Base-by-base conservation (phyloP, 495 filamentous ascomycete species). In the Daldinia loculata region DNA sequence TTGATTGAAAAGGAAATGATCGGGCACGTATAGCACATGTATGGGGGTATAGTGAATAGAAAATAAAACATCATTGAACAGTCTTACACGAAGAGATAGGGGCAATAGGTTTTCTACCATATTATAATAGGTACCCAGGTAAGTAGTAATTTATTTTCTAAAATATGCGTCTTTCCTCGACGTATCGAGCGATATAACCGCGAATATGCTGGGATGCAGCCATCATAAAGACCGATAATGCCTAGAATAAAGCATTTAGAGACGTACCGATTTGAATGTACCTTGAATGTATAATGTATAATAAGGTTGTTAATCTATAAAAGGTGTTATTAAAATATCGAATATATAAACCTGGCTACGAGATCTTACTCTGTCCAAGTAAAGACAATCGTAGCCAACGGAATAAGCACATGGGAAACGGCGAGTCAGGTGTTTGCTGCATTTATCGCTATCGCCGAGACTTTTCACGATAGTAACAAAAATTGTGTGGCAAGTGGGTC, bases 181-280 rank as follows among this genome's bases (percentile, higher is more conserved):
- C 0, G 9, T 11, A 34, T 34, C 9, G 11, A 34, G 32, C 1
- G 6, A 1, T 12, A 36, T 36, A 12, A 14, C 4, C 83, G 24
- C 73, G 84, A 7, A 84, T 87, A 30, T 87, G 85, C 77, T 87
- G 84, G 85, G 82, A 84, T 69, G 83, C 84, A 4, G 84, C 87
- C 72, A 87, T 36, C 34, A 3, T 36, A 3, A 1, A 36, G 11
- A 36, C 11, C 12, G 12, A 14, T 14, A 36, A 36, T 36, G 12
- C 24, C 9, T 2, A 34, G 32, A 34, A 11, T 2, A 34, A 34
- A 34, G 0, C 32, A 11, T 11, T 34, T 11, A 34, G 32, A 34
- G 3, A 34, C 3, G 32, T 34, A 34, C 6, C 8, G 9, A 34
- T 34, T 34, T 11, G 32, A 34, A 34, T 32, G 30, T 32, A 30